These are phyloP conservation scores for Ceratocystis ficicola DNA, from an alignment of 2,329 filamentous ascomycete genomes.

Conservation along the genomic window DNA sequence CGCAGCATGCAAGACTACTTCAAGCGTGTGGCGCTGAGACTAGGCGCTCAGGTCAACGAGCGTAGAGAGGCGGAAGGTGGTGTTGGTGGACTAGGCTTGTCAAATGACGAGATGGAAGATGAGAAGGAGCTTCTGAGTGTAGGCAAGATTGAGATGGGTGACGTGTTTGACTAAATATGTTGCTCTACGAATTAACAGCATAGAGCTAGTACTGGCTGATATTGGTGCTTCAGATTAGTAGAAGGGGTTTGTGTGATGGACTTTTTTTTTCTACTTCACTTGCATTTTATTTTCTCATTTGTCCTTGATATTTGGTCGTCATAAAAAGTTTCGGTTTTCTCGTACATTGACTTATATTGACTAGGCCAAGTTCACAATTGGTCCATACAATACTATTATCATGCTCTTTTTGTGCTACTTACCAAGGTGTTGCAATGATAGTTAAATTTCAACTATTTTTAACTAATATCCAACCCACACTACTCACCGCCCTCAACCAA, in stretches of 20 bases:
- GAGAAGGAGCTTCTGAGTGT: constrained; percentile 94
- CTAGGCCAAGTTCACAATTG: background rate
- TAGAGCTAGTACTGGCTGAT: background rate
- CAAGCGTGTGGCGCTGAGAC: constrained; percentile 73
- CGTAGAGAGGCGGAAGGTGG: constrained; percentile 85
- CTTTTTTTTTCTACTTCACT: background rate
- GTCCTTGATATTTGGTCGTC: background rate
- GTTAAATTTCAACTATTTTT: constrained; percentile 11
- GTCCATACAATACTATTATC: background rate
- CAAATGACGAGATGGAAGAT: constrained; percentile 85
- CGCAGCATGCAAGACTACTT: constrained; percentile 95
- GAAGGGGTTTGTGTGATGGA: background rate
- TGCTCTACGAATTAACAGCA: background rate
- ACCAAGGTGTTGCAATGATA: background rate
- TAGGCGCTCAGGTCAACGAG: constrained; percentile 80
- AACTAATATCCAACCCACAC: background rate
- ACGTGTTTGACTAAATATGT: constrained; percentile 22
- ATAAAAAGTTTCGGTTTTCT: constrained; percentile 11
- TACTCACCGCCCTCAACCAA: background rate
- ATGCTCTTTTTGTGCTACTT: background rate
- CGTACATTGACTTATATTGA: background rate
- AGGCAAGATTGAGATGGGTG: constrained; percentile 59
- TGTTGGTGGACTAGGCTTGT: constrained; percentile 69
- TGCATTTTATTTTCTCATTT: background rate
- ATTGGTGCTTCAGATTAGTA: background rate